A percentile compares a stretch with the other conserved stretches of the same genome.
These are phyloP conservation scores for Alternaria rosae DNA, from an alignment of 2,329 filamentous ascomycete genomes.

Conservation along the genomic window DNA sequence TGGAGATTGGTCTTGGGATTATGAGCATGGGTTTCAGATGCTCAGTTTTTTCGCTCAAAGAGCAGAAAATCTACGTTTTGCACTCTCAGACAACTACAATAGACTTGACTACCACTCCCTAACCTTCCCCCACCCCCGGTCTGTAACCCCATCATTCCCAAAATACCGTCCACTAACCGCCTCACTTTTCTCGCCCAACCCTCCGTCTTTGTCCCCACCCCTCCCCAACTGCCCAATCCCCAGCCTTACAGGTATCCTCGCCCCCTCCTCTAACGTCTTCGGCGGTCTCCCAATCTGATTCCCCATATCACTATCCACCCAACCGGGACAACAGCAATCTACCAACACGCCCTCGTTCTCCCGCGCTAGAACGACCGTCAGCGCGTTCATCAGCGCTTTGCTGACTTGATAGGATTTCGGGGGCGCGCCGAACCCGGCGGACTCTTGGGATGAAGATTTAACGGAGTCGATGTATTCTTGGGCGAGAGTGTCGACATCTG, in stretches of 20 bases:
- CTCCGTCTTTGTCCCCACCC: conserved; percentile 14
- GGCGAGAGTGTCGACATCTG: conserved; percentile 13
- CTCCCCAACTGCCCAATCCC: conserved; percentile 23
- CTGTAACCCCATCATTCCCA: conserved; percentile 20
- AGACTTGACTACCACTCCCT: conserved; percentile 13
- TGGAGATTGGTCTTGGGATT: neutral
- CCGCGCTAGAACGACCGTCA: conserved; percentile 24
- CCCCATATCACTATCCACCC: conserved; percentile 35
- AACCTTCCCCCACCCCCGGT: conserved; percentile 18
- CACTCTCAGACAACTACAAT: neutral
- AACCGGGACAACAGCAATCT: conserved; percentile 32
- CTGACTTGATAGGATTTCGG: conserved; percentile 33
- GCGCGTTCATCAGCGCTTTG: conserved; percentile 27
- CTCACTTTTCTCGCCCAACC: neutral
- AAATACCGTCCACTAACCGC: conserved; percentile 23
- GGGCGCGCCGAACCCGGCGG: conserved; percentile 14
- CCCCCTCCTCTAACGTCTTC: conserved; percentile 28
- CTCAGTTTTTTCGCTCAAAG: neutral
- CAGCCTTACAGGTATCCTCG: conserved; percentile 19
- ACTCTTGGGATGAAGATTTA: neutral
- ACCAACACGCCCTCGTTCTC: conserved; percentile 13
- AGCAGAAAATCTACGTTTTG: neutral
- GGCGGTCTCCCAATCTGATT: conserved; percentile 24
- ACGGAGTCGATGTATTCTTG: conserved; percentile 6
- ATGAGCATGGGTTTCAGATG: neutral